A percentile compares a stretch with the other conserved stretches of the same genome.
phyloP scores from a whole-genome alignment of 1,284 basidiomycete species.

The Tetrapyrgos nigripes region DNA sequence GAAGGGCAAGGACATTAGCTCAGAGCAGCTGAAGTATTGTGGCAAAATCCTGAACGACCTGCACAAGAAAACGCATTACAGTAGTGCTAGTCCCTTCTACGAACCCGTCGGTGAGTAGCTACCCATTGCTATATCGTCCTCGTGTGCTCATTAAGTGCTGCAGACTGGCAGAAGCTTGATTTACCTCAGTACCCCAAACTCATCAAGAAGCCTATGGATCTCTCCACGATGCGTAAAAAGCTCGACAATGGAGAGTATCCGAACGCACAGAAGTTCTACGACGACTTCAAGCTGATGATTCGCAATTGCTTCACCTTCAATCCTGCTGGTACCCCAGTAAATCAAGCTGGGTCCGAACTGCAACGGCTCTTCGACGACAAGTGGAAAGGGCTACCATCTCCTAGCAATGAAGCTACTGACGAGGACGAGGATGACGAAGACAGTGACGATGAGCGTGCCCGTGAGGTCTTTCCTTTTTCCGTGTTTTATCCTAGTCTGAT shows the following conservation, averaged over 20 bases:
- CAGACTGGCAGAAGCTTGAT: slow-evolving; percentile 80
- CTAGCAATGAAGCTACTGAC: slow-evolving; percentile 54
- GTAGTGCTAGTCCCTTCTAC: slow-evolving; percentile 86
- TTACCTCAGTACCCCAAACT: slow-evolving; percentile 89
- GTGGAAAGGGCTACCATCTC: slow-evolving; percentile 81
- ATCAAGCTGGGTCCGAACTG: slow-evolving; percentile 82
- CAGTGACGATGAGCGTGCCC: slow-evolving; percentile 59
- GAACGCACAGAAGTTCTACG: slow-evolving; percentile 80
- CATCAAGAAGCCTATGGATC: slow-evolving; percentile 95
- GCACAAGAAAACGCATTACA: slow-evolving; percentile 80
- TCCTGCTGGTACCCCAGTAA: slow-evolving; percentile 86
- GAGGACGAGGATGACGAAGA: slow-evolving; percentile 54
- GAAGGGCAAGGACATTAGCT: slow-evolving; percentile 69
- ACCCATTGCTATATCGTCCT: background rate
- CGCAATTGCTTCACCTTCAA: slow-evolving; percentile 95
- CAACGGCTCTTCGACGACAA: slow-evolving; percentile 91
- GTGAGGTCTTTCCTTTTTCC: slow-evolving; percentile 45
- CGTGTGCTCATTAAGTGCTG: background rate
- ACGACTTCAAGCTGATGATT: slow-evolving; percentile 95
- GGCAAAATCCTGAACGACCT: slow-evolving; percentile 80
- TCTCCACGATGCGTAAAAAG: slow-evolving; percentile 88
- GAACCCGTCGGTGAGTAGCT: slow-evolving; percentile 84
- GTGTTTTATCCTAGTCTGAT: slow-evolving; percentile 24
- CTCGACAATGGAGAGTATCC: slow-evolving; percentile 81
- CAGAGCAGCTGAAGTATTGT: slow-evolving; percentile 89